Conservation (phyloP, 202 grass and related monocot genomes). For the Panicum hallii region DNA sequence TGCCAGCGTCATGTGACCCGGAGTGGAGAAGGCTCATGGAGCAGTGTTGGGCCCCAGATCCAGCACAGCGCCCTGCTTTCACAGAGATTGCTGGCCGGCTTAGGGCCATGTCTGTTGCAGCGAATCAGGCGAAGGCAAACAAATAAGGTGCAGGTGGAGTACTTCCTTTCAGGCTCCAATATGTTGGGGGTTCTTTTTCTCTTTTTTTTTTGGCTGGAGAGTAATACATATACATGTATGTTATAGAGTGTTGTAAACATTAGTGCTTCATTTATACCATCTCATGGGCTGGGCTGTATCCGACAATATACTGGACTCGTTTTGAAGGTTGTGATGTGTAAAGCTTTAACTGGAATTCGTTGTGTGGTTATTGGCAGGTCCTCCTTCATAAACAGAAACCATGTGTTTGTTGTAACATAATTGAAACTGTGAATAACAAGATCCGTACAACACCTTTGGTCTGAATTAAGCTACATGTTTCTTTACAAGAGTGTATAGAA, state of each 20-base stretch:
- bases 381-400: constrained; percentile 7
- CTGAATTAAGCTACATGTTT: background rate
- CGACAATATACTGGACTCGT: background rate
- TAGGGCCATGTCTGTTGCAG: constrained; percentile 74
- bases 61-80: constrained; percentile 75
- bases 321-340: constrained; percentile 36
- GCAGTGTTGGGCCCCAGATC: constrained; percentile 91
- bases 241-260: constrained; percentile 46
- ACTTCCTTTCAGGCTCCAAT: background rate
- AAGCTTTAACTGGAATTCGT: constrained; percentile 9
- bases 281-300: constrained; percentile 20
- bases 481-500: background rate
- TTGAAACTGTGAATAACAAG: constrained; percentile 31
- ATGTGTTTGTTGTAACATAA: constrained; percentile 12
- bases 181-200: background rate
- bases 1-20: constrained; percentile 68
- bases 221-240: constrained; percentile 38
- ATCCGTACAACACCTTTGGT: background rate
- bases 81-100: constrained; percentile 77
- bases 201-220: background rate
- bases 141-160: constrained; percentile 42
- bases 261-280: constrained; percentile 38
- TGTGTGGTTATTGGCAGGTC: constrained; percentile 16
- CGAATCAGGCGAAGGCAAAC: constrained; percentile 43
- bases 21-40: constrained; percentile 96